Evolutionary conservation across 108 stramenopile species (phyloP).

Genomic region (Nitzschia sp.): DNA sequence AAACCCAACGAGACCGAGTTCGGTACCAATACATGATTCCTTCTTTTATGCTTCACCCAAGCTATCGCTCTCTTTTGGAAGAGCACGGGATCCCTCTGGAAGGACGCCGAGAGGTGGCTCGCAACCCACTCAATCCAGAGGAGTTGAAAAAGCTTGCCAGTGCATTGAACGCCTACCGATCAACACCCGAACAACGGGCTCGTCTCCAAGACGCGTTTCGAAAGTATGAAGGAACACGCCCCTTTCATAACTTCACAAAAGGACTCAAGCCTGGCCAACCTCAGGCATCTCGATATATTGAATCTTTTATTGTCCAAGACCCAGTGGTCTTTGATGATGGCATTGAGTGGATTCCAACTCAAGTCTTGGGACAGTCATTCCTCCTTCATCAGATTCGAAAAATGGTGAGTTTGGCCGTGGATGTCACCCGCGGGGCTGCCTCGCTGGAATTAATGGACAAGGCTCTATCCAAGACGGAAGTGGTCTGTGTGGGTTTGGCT

Average conservation of each 20-base stretch:
- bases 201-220: constrained; percentile 56
- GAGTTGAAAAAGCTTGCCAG: constrained; percentile 40
- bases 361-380: constrained; percentile 94
- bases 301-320: constrained; percentile 63
- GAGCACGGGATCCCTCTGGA: constrained; percentile 28
- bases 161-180: constrained; percentile 51
- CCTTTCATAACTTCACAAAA: constrained; percentile 89
- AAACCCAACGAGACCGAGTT: constrained; percentile 84
- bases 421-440: constrained; percentile 72
- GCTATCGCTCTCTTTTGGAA: constrained; percentile 24
- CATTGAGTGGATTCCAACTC: constrained; percentile 82
- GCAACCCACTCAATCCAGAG: constrained; percentile 38
- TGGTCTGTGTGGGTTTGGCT: constrained; percentile 60
- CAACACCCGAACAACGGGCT: constrained; percentile 50
- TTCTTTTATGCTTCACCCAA: constrained; percentile 55
- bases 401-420: constrained; percentile 89
- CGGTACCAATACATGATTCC: constrained; percentile 98
- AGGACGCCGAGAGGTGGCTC: constrained; percentile 25
- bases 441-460: constrained; percentile 53
- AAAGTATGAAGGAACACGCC: constrained; percentile 86
- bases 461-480: constrained; percentile 35
- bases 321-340: constrained; percentile 58
- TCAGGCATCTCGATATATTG: constrained; percentile 74
- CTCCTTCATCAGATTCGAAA: constrained; percentile 97
- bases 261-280: constrained; percentile 65